Conservation (phyloP, 768 basidiomycete genomes). For the Lyophyllum shimeji region DNA sequence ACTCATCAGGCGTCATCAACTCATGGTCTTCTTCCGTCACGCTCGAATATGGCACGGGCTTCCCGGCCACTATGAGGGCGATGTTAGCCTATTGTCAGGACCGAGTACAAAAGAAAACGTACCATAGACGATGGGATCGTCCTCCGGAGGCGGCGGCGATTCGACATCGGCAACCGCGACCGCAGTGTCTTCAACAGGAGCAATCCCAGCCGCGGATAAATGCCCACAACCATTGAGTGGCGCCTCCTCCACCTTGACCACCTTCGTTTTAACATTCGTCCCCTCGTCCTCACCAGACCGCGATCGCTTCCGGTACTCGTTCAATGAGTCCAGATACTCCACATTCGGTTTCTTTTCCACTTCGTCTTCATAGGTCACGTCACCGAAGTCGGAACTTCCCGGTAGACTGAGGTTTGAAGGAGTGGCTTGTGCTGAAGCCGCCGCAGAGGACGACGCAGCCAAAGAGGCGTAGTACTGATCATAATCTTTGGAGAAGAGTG, state of each 20-base stretch:
- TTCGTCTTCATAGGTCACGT: constrained; percentile 57
- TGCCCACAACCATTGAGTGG: constrained; percentile 23
- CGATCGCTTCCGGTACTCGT: constrained; percentile 74
- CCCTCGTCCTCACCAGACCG: constrained; percentile 64
- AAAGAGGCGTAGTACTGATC: constrained; percentile 83
- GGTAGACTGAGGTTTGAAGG: constrained; percentile 52
- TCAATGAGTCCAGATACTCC: constrained; percentile 67
- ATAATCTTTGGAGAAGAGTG: constrained; percentile 47
- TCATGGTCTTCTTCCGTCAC: constrained; percentile 94
- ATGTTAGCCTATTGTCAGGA: background rate
- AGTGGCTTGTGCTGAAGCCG: constrained; percentile 59
- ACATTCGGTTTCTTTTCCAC: constrained; percentile 68
- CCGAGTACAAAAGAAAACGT: constrained; percentile 20
- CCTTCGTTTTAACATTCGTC: constrained; percentile 32
- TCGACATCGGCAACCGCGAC: constrained; percentile 21
- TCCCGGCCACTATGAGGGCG: constrained; percentile 63
- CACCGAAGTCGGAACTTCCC: constrained; percentile 48
- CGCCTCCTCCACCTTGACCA: constrained; percentile 38
- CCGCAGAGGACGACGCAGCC: constrained; percentile 54
- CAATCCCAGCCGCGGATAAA: constrained; percentile 21
- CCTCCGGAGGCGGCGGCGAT: constrained; percentile 25
- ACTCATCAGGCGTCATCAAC: constrained; percentile 91
- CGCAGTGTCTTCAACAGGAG: constrained; percentile 22
- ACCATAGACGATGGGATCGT: constrained; percentile 75
- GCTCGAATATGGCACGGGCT: constrained; percentile 68